Base-by-base conservation (phyloP, 1,284 basidiomycete genomes). In the Trichosporon sp. region DNA sequence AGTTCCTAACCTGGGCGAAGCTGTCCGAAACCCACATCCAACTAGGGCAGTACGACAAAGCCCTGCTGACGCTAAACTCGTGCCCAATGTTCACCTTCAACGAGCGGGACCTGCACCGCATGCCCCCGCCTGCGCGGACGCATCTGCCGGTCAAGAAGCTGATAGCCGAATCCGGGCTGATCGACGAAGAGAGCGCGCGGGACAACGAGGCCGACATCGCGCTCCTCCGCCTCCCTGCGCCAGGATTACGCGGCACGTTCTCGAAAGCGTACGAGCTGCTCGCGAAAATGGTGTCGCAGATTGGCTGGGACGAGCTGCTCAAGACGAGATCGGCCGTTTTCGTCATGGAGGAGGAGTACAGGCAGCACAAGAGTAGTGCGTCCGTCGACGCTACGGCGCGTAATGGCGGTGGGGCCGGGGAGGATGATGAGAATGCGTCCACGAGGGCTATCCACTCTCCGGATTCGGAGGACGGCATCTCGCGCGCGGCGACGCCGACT, bases 51-150 rank as follows among this genome's bases (percentile, higher is more conserved):
- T 98, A 86, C 78, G 91, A 96, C 74, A 88, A 88, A 63, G 74
- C 95, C 0, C 83, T 99, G 13, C 84, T 98, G 40, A 98, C 95
- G 1, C 86, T 99, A 65, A 99, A 99, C 77, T 98, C 95, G 37
- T 99, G 96, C 82, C 95, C 95, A 0, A 99, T 99, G 95, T 99
- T 99, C 81, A 98, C 95, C 1, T 99, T 92, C 82, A 97, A 97
- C 77, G 95, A 96, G 62, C 88, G 95, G 16, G 96, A 99, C 79
- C 84, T 90, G 10, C 96, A 99, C 78, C 86, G 94, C 7, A 88
- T 88, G 81, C 87, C 97, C 6, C 85, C 89, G 1, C 89, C 95
- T 1, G 84, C 89, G 0, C 86, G 88, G 61, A 87, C 93, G 13
- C 92, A 96, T 78, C 83, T 98, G 7, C 96, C 95, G 0, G 86